Base-by-base conservation (phyloP, 148 eudicot species). In the Simmondsia chinensis region DNA sequence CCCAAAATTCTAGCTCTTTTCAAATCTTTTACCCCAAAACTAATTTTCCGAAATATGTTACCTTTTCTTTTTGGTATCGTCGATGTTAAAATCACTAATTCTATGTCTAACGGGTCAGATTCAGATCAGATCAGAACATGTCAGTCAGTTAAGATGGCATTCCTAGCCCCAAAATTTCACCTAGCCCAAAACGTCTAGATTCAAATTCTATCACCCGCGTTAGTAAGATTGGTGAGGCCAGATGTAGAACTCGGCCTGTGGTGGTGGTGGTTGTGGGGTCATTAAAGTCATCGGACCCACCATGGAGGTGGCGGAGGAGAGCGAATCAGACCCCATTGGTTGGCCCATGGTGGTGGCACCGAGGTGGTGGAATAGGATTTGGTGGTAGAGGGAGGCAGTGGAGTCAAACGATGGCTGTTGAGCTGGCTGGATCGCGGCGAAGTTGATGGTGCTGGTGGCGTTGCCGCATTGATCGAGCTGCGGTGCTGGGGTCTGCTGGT, bases 161-260 rank as follows among this genome's bases (percentile, higher is more conserved):
- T 41, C 43, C 23, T 11, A 35, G 22, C 54, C 20, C 27, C 39
- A 46, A 32, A 26, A 21, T 27, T 43, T 11, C 24, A 51, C 52
- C 40, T 30, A 26, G 4, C 33, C 27, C 30, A 33, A 10, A 30
- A 32, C 14, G 6, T n/a, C 38, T 2, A 23, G 37, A 39, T 32
- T 11, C 48, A 20, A 2, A 20, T 19, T 48, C 12, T 0, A 43
- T 12, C 35, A 7, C 30, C 17, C 9, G 16, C 14, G 57, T 64
- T 64, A 80, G 57, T 78, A 86, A 8, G 83, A 60, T 29, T 88
- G 83, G 63, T 82, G 61, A 59, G 86, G 89, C 94, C 94, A 88
- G 24, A 88, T 50, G 63, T 66, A 83, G 32, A 77, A 88, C 75
- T 83, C 86, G 4, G 72, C 52, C 7, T 71, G 65, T 8, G 74